Evolutionary conservation across 1,284 basidiomycete genomes (phyloP).

Genomic region (Ganoderma boninense): DNA sequence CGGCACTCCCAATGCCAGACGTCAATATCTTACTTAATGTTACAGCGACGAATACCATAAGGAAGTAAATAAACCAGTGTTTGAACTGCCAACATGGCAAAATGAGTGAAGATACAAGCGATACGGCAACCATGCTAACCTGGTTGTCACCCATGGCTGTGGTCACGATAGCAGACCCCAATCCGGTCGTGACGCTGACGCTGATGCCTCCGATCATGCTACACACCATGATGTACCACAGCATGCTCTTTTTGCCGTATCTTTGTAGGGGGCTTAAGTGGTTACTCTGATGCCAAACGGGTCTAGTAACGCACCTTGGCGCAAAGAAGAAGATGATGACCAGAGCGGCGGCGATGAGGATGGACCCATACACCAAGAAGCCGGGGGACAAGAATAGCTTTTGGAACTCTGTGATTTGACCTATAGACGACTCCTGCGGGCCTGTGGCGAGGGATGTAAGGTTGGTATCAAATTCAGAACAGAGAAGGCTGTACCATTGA

Average conservation of each 20-base stretch:
- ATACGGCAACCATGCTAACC: conserved; percentile 47
- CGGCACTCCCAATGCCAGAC: background rate
- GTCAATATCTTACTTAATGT: conserved; percentile 70
- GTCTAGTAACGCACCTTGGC: conserved; percentile 60
- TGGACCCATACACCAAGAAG: conserved; percentile 82
- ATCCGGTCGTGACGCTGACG: conserved; percentile 94
- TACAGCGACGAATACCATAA: conserved; percentile 85
- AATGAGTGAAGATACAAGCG: conserved; percentile 2
- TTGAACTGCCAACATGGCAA: conserved; percentile 60
- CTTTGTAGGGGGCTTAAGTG: conserved; percentile 41
- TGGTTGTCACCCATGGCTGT: conserved; percentile 89
- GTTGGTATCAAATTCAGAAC: conserved; percentile 7
- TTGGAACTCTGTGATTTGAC: conserved; percentile 84
- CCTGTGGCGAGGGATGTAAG: conserved; percentile 51
- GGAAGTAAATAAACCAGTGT: conserved; percentile 88
- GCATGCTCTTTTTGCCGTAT: conserved; percentile 93
- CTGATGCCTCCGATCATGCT: conserved; percentile 97
- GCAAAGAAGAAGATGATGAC: conserved; percentile 83
- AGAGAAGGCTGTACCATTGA: conserved; percentile 61
- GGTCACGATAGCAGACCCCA: conserved; percentile 92
- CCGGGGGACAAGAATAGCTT: conserved; percentile 87
- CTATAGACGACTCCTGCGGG: conserved; percentile 82
- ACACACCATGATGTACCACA: conserved; percentile 95
- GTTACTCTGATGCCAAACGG: too few species aligned
- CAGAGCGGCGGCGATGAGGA: conserved; percentile 70